phyloP scores from a whole-genome alignment of 495 filamentous ascomycete genomes.

The Daldinia bambusicola region DNA sequence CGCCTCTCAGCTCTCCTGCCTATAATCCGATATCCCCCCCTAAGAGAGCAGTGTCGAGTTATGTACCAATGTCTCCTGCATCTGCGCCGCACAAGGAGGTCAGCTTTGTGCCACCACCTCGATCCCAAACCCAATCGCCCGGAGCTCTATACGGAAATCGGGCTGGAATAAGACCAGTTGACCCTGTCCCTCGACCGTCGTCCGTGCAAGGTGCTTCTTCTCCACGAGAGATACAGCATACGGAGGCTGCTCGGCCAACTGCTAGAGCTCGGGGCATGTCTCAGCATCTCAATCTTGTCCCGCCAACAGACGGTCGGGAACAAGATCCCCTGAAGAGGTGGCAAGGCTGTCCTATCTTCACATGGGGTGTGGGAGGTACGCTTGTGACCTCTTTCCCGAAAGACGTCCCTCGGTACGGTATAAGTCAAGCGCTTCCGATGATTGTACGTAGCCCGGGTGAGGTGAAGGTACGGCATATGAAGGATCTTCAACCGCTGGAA shows the following conservation, averaged over 20 bases:
- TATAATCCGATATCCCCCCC: constrained; percentile 62
- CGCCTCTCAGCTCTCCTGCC: constrained; percentile 51
- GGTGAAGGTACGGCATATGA: constrained; percentile 76
- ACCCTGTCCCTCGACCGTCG: constrained; percentile 72
- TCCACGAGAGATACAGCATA: constrained; percentile 54
- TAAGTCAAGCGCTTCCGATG: constrained; percentile 74
- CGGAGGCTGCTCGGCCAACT: constrained; percentile 27
- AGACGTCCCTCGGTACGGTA: constrained; percentile 85
- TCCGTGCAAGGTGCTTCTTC: constrained; percentile 70
- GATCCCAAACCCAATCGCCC: constrained; percentile 90
- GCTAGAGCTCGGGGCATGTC: constrained; percentile 53
- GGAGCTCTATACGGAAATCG: constrained; percentile 65
- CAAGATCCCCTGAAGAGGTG: constrained; percentile 84
- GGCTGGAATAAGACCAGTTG: constrained; percentile 54
- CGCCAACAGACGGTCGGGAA: constrained; percentile 82
- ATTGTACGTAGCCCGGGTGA: constrained; percentile 88
- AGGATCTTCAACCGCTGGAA: constrained; percentile 71
- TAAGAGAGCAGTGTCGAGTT: constrained; percentile 60
- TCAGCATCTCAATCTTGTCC: constrained; percentile 55
- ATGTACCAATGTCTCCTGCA: constrained; percentile 53
- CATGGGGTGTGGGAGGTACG: constrained; percentile 87
- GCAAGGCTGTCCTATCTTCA: constrained; percentile 86
- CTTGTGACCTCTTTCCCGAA: constrained; percentile 88
- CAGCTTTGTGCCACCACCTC: constrained; percentile 67
- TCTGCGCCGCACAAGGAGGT: constrained; percentile 47